phyloP scores from a whole-genome alignment of 768 basidiomycete species.

The Mycena venus region DNA sequence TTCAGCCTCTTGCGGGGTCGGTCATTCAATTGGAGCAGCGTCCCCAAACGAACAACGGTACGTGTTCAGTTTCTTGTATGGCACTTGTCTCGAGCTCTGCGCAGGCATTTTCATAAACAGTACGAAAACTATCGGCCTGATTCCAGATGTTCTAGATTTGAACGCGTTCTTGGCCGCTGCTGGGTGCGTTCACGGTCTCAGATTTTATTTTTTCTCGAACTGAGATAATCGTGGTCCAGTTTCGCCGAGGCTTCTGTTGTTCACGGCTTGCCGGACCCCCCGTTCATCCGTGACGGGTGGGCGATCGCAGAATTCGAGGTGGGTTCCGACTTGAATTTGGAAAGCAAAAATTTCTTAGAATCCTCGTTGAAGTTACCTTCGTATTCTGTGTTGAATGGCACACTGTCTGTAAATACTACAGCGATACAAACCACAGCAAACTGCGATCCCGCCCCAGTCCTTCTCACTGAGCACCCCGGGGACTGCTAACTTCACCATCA shows the following conservation, averaged over 20 bases:
- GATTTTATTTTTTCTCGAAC: not conserved
- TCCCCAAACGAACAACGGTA: constrained; percentile 39
- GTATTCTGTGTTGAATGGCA: constrained; percentile 62
- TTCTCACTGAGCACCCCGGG: constrained; percentile 37
- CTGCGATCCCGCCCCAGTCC: constrained; percentile 56
- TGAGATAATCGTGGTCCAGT: constrained; percentile 34
- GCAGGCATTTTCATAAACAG: constrained; percentile 36
- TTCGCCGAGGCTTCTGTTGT: constrained; percentile 59
- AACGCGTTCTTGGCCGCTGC: constrained; percentile 71
- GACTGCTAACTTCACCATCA: constrained; percentile 50
- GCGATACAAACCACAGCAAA: constrained; percentile 62
- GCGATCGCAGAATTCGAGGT: constrained; percentile 68
- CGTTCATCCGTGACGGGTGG: constrained; percentile 68
- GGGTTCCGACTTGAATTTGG: constrained; percentile 20
- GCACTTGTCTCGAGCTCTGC: not conserved
- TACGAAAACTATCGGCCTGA: constrained; percentile 56
- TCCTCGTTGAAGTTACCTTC: constrained; percentile 54
- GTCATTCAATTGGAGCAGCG: constrained; percentile 53
- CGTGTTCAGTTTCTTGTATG: not conserved
- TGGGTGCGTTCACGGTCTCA: constrained; percentile 53
- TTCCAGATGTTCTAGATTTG: constrained; percentile 56
- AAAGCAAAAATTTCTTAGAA: not conserved
- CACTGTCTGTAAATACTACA: constrained; percentile 65
- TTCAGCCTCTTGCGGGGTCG: constrained; percentile 50
- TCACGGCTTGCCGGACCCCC: constrained; percentile 66